Base-by-base conservation (phyloP, 495 filamentous ascomycete species). In the Chaetomium cochliodes region DNA sequence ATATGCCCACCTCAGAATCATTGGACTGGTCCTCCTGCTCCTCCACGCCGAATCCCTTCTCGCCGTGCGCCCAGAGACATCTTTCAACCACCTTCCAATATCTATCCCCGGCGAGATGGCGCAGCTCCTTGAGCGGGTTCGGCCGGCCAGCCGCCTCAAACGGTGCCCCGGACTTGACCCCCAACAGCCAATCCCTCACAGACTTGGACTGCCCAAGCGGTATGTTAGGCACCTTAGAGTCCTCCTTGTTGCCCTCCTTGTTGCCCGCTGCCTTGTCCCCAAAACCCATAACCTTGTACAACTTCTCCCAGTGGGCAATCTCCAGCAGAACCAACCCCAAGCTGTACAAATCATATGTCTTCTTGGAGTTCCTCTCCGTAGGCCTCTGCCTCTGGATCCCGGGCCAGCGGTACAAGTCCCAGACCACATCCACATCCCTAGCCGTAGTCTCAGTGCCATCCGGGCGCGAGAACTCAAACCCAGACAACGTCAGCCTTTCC, bases 311-410 rank as follows among this genome's bases (percentile, higher is more conserved):
- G 63, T 81, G 73, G 18, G 79, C 81, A 64, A 84, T 77, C 65
- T 85, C 81, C 15, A 84, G 62, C 53, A 84, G 62, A 13, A 85
- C 61, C 23, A 84, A 62, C 0, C 82, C 82, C 0, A 85, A 69
- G 26, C 73, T 77, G 62, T 85, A 85, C 50, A 85, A 65, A 60
- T 85, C 82, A 65, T 81, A 82, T 25, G 73, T 75, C 68, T 84
- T 84, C 25, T 73, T 72, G n/a, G 72, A 76, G 60, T 73, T 74
- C 3, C 69, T 58, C 20, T 76, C 70, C 0, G 65, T 72, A 0
- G 70, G 72, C 12, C 46, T 49, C 52, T 74, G 30, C 3, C 72
- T 63, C 55, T 76, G 73, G 18, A 76, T 71, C 0, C 39, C 53
- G 0, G 68, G 70, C 74, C 70, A 78, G 64, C 70, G 66, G 62